Evolutionary conservation across 2,329 filamentous ascomycete genomes (phyloP), one percentile per base, ranked within the genome.

Genomic region (Fusarium mundagurra): DNA sequence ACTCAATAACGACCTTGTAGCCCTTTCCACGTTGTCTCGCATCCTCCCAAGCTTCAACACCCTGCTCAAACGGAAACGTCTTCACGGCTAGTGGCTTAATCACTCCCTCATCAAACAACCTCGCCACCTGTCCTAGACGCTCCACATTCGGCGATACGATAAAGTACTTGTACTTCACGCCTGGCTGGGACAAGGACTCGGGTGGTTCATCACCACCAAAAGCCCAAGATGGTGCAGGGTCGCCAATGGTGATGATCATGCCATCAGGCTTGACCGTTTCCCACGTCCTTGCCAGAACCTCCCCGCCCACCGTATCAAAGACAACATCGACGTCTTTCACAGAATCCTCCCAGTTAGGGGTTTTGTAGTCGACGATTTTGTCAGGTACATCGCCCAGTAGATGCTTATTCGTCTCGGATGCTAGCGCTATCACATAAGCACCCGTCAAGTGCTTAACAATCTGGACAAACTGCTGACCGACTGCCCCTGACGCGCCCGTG

Each of bases 241-340:
- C 82, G 6, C 74, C 81, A 1, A 85, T 77, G 0, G 83, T 84
- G 0, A 84, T 75, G 16, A 84, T 79, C 0, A 65, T 64, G 0
- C 82, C 83, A 18, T 74, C 64, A 4, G 65, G 57, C 44, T 80
- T 81, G 7, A 85, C 74, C 0, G 72, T 69, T 20, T 69, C 60
- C 82, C 82, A 84, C 0, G 76, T 53, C 50, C 76, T 81, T 3
- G 64, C 36, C 29, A 84, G 10, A 2, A 74, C n/a, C 0, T 67
- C 71, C 0, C 48, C 44, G 0, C 71, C 71, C 0, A 73, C 71
- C 3, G 67, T 71, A 7, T 73, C 71, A 10, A 73, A 74, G 1
- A 74, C 61, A 20, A 68, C 27, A 16, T 64, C 59, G 1, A 68
- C 33, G 5, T 31, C 13, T 2, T 39, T 0, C 0, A 68, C 14